These are phyloP conservation scores for Fraxinus excelsior DNA, from an alignment of 257 asterid genomes.

Conservation along the genomic window DNA sequence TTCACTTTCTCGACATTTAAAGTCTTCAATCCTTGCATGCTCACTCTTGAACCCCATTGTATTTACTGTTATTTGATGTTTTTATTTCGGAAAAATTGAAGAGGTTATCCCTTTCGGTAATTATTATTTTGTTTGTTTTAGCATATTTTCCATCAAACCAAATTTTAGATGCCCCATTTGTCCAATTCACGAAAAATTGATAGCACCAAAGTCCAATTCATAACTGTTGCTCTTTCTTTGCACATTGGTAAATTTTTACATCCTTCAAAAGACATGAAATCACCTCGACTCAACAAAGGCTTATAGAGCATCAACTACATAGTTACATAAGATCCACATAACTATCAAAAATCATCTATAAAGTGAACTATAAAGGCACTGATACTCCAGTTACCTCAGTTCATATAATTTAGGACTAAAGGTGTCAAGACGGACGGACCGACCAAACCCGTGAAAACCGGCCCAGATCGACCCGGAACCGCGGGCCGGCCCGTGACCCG, in stretches of 20 bases:
- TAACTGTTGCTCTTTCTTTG: background rate
- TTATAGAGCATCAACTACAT: no score
- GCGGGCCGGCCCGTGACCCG: no score
- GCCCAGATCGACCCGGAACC: no score
- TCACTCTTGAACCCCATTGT: background rate
- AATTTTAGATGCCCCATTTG: no score
- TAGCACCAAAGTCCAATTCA: background rate
- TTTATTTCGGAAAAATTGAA: background rate
- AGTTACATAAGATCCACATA: background rate
- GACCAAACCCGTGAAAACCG: no score
- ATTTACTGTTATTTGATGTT: background rate
- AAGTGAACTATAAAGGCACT: background rate
- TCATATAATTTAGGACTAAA: no score
- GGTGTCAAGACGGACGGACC: no score
- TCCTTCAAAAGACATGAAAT: no score
- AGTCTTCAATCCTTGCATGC: background rate
- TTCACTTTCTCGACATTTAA: background rate
- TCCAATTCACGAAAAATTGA: background rate
- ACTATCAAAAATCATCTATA: background rate
- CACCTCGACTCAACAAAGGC: no score
- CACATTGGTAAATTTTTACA: background rate
- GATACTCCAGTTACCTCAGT: background rate
- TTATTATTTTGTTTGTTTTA: no score
- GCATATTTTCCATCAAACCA: no score
- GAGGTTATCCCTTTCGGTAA: background rate